phyloP scores from a whole-genome alignment of 164 flowering plant species.

The Aristolochia californica region DNA sequence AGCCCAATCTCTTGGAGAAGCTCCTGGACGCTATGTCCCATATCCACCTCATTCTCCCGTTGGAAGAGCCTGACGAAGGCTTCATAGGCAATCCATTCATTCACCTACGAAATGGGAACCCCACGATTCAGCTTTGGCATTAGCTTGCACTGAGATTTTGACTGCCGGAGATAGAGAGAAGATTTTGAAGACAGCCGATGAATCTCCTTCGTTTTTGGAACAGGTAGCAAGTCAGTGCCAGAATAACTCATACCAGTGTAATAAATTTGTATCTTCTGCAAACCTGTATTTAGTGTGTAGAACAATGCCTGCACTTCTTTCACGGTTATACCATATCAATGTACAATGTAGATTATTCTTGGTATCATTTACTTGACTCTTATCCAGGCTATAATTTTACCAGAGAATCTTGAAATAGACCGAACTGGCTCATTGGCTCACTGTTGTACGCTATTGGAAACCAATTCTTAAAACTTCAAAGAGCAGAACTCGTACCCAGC shows the following conservation, averaged over 20 bases:
- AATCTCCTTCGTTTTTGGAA: neutral
- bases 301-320: no score
- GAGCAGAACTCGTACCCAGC: no score
- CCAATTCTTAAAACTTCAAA: neutral
- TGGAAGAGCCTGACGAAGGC: conserved; percentile 41
- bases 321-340: no score
- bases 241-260: neutral
- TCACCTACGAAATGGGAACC: no score
- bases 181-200: neutral
- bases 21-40: conserved; percentile 27
- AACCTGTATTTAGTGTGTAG: no score
- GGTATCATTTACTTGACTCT: no score
- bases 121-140: no score
- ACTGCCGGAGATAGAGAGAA: neutral
- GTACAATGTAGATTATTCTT: no score
- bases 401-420: no score
- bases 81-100: conserved; percentile 1
- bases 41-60: conserved; percentile 67
- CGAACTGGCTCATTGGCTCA: no score
- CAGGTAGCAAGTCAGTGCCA: neutral
- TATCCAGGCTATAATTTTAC: no score
- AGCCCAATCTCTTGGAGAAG: conserved; percentile 12
- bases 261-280: neutral
- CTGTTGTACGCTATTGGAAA: no score
- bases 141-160: neutral